phyloP scores from a whole-genome alignment of 1,139 yeast genomes.

The Pichia sp. region DNA sequence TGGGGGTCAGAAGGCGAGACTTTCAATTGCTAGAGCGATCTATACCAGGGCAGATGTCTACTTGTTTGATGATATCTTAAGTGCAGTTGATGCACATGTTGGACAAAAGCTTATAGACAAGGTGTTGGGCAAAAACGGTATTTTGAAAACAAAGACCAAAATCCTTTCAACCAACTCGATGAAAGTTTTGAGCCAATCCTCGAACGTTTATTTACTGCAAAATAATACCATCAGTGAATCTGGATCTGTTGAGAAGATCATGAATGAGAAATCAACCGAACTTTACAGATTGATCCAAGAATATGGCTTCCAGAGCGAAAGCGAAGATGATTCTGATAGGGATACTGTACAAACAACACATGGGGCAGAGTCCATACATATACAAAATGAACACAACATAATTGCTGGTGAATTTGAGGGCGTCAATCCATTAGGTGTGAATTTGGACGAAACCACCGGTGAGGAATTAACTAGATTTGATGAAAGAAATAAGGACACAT shows the following conservation, averaged over 20 bases:
- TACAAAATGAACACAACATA: constrained; percentile 10
- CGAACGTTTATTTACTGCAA: constrained; percentile 51
- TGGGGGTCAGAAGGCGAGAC: constrained; percentile 89
- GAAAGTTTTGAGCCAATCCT: constrained; percentile 63
- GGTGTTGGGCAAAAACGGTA: constrained; percentile 57
- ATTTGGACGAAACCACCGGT: constrained; percentile 16
- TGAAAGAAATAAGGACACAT: constrained; percentile 4
- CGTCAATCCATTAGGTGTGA: constrained; percentile 13
- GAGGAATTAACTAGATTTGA: constrained; percentile 11
- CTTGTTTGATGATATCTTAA: constrained; percentile 68
- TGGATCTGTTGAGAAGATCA: constrained; percentile 47
- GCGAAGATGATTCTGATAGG: constrained; percentile 1
- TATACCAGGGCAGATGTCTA: constrained; percentile 79
- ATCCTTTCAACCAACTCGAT: constrained; percentile 77
- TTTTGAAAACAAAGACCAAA: constrained; percentile 63
- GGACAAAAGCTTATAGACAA: constrained; percentile 56
- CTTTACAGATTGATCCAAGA: constrained; percentile 49
- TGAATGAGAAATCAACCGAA: constrained; percentile 34
- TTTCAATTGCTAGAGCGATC: constrained; percentile 81
- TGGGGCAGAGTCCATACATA: not conserved
- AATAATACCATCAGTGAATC: constrained; percentile 55
- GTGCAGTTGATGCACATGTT: constrained; percentile 86
- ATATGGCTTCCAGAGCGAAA: constrained; percentile 34
- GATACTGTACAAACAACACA: not conserved
- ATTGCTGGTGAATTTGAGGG: constrained; percentile 18